Evolutionary conservation across 2,329 filamentous ascomycete genomes (phyloP), one percentile per base, ranked within the genome.

Genomic region (Coniella vitis): DNA sequence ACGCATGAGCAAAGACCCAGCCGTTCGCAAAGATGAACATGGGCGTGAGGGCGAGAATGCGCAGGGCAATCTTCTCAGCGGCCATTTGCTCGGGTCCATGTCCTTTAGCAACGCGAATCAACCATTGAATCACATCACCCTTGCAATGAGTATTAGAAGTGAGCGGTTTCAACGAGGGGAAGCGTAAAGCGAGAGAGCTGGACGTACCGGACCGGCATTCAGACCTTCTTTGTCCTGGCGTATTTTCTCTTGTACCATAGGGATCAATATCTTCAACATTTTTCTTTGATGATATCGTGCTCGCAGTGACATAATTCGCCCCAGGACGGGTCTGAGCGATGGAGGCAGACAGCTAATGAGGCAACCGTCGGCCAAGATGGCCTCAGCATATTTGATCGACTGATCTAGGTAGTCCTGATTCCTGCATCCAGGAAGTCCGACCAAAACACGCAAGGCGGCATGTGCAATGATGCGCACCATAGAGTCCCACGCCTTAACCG

Each of bases 71-170:
- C 13, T 14, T 29, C 3, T 5, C 7, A 9, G 43, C 2, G 17
- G 38, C 22, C 12, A 38, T 4, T 16, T 46, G 22, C 4, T 32
- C 22, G 3, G 22, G 35, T 16, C 22, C 43, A 1, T 17, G 7
- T 2, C 17, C 14, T 12, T 34, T 36, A 38, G 21, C 31, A 13
- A 2, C 2, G 9, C 13, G 3, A 35, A 46, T 46, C 14, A 46
- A 7, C 43, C 43, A 46, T 20, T 46, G 43, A 8, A 46, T 21
- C 2, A 46, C 38, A 16, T 38, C 43, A 22, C 32, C 32, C 43
- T 46, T n/a, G n/a, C n/a, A n/a, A n/a, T n/a, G n/a, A 20, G 8
- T 17, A 21, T 16, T 31, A n/a, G 9, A n/a, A 38, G 36, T 19
- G n/a, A n/a, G n/a, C n/a, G n/a, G n/a, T n/a, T n/a, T n/a, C n/a